phyloP scores from a whole-genome alignment of 2,329 filamentous ascomycete genomes.

The Colletotrichum acutatum region DNA sequence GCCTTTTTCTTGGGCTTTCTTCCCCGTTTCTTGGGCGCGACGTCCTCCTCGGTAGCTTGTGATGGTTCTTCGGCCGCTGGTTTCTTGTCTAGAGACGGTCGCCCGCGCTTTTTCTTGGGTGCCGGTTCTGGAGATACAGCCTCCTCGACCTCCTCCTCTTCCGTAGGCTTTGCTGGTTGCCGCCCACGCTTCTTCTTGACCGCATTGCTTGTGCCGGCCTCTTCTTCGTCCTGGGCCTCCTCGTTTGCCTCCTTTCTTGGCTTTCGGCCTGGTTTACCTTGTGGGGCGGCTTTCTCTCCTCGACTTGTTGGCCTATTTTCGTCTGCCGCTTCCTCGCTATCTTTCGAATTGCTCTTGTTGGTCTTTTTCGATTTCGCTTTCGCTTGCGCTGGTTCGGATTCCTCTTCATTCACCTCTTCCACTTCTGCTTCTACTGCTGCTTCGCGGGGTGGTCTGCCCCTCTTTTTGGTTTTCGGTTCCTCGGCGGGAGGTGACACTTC shows the following conservation, averaged over 20 bases:
- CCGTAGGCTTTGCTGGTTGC: not conserved
- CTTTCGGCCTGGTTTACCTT: not conserved
- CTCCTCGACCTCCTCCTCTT: slow-evolving; percentile 19
- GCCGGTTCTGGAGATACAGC: slow-evolving; percentile 37
- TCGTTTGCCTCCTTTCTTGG: slow-evolving; percentile 2
- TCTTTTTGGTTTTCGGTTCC: slow-evolving; percentile 10
- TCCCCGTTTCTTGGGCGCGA: slow-evolving; percentile 12
- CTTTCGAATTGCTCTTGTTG: not conserved
- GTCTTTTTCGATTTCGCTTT: not conserved
- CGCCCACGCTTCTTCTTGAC: slow-evolving; percentile 12
- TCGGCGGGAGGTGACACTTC: not conserved
- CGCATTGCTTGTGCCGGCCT: not conserved
- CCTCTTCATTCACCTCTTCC: slow-evolving; percentile 3
- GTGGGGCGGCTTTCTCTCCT: not conserved
- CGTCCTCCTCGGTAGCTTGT: slow-evolving; percentile 26
- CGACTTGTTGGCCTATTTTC: not conserved
- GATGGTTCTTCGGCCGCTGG: slow-evolving; percentile 17
- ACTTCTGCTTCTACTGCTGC: not conserved
- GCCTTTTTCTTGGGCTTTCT: slow-evolving; percentile 8
- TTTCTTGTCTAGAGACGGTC: slow-evolving; percentile 41
- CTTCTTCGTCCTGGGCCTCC: not conserved
- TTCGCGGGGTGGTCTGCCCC: slow-evolving; percentile 24
- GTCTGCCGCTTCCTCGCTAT: not conserved
- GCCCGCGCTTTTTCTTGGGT: slow-evolving; percentile 39
- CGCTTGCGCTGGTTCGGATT: slow-evolving; percentile 1